Evolutionary conservation across 352 stramenopile genomes (phyloP), one percentile per base, ranked within the genome.

Genomic region (Pelagophyceae sp.): DNA sequence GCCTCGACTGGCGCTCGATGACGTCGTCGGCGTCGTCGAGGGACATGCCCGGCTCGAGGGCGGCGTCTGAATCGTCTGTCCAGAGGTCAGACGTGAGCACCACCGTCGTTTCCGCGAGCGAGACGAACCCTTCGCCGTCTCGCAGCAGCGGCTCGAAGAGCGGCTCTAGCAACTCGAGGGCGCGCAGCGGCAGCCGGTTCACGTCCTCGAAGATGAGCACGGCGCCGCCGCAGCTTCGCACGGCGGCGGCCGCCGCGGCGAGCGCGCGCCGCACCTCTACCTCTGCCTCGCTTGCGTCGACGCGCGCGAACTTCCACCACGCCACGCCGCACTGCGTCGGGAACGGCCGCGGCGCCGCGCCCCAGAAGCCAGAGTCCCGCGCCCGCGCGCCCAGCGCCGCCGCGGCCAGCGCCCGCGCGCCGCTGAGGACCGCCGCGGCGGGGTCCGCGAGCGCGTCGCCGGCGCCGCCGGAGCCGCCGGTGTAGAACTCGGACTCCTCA

Each of bases 201-300:
- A 72, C 63, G 35, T 72, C 63, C 63, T 72, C 63, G 31, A 72
- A 72, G 31, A 72, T 32, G 31, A 72, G 31, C 6, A 72, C 63
- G 63, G 63, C 63, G 19, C 31, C 1, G 31, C 1, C 31, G 27
- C 63, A 72, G 29, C 3, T 29, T 1, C 31, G 31, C 6, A 72
- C 31, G 29, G 63, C 63, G 29, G 5, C 11, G 2, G n/a, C 63
- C 11, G 63, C 63, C 6, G 29, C 31, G 2, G 29, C 35, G 31
- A 72, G 31, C 31, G 63, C 63, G 29, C 63, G 31, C 17, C 5
- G 58, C 23, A n/a, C 58, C 23, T 65, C 58, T 27, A 17, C 27
- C 17, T 27, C 50, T 27, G 50, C 50, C 23, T 70, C 61, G 23
- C 11, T 33, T 11, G 6, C 61, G 23, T 70, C 61, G 20, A 11